These are phyloP conservation scores for Solanum sparsipilum DNA, from an alignment of 257 asterid genomes.

Conservation along the genomic window DNA sequence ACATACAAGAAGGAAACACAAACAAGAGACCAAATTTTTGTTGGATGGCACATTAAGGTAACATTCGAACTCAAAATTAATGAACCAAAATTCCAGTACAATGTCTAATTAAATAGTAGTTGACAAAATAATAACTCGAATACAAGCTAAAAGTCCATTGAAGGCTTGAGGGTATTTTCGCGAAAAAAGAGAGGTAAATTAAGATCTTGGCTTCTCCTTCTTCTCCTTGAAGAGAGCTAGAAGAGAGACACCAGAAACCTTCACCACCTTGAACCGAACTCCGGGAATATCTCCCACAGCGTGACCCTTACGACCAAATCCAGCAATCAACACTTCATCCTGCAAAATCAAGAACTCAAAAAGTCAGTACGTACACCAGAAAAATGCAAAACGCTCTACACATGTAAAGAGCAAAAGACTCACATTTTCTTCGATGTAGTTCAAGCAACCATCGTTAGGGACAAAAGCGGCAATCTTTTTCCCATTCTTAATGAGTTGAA, in stretches of 20 bases:
- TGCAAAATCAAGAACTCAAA: constrained; percentile 4
- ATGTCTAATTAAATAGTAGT: constrained; percentile 1
- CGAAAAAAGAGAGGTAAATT: background rate
- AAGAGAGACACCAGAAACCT: constrained; percentile 79
- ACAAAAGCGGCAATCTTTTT: constrained; percentile 81
- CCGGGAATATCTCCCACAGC: constrained; percentile 91
- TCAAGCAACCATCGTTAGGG: constrained; percentile 76
- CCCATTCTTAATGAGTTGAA: constrained; percentile 73
- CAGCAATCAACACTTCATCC: constrained; percentile 85
- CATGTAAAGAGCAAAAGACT: constrained; percentile 8
- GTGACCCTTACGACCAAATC: constrained; percentile 79
- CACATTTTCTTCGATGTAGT: constrained; percentile 76
- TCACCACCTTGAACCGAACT: constrained; percentile 75
- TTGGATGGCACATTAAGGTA: background rate
- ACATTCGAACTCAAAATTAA: background rate
- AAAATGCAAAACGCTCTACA: background rate
- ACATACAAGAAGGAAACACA: background rate
- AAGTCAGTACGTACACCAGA: background rate
- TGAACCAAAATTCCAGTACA: constrained; percentile 16
- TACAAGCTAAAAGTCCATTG: constrained; percentile 4
- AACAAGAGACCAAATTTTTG: background rate
- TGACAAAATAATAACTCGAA: constrained; percentile 7
- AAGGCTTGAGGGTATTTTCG: background rate
- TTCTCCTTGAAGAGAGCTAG: constrained; percentile 66
- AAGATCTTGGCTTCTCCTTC: constrained; percentile 68